Percentiles rank a stretch among this genome's conserved stretches.
Conservation (phyloP, 140 eudicot genomes). For the Ambrosia hybrid region DNA sequence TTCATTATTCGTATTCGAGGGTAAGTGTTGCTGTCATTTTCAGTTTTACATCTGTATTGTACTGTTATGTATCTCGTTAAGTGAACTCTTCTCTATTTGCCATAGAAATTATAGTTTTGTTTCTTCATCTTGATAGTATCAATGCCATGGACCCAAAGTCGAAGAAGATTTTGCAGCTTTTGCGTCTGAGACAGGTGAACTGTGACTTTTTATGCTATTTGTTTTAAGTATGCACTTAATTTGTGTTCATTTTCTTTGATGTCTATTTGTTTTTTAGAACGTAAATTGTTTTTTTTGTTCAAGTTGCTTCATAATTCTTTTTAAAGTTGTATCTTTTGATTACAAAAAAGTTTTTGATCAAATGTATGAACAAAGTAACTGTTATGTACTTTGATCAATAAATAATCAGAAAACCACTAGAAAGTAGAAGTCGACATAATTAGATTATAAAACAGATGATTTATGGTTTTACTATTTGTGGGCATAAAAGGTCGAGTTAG, state of each 20-base stretch:
- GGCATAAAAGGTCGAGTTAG: not conserved
- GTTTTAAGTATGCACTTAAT: not conserved
- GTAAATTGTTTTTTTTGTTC: too few species aligned
- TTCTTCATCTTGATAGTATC: conserved; percentile 22
- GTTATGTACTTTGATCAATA: not conserved
- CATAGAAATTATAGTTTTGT: not conserved
- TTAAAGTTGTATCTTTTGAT: not conserved
- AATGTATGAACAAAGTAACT: too few species aligned
- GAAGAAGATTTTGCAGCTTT: conserved; percentile 65
- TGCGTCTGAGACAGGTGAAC: conserved; percentile 61
- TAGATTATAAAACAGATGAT: not conserved
- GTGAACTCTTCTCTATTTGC: not conserved
- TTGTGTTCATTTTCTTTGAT: not conserved
- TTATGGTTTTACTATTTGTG: not conserved
- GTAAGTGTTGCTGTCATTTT: conserved; percentile 23
- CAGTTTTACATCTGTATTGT: not conserved
- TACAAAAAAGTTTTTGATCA: too few species aligned
- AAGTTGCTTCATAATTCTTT: not conserved
- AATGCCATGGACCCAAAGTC: conserved; percentile 80
- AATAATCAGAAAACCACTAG: not conserved
- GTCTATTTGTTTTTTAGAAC: too few species aligned
- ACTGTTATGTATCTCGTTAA: not conserved
- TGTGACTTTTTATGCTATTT: not conserved
- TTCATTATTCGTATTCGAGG: conserved; percentile 66
- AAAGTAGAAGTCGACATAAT: too few species aligned